Conservation (phyloP, 805 yeast genomes). For the Cyberlindnera mississippiensis region DNA sequence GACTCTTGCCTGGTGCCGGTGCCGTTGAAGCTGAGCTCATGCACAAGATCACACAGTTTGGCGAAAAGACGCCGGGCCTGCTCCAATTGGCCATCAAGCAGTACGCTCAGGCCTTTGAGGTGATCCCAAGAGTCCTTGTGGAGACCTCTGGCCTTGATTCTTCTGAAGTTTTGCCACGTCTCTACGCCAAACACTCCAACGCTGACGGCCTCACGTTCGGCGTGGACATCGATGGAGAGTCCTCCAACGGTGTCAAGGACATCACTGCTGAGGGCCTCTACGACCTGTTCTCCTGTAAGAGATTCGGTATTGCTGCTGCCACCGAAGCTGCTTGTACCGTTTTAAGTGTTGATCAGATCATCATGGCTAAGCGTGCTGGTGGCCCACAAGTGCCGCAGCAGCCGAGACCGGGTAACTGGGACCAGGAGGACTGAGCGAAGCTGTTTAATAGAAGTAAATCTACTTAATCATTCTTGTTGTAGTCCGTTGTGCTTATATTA, state of each 20-base stretch:
- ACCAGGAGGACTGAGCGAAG: constrained; percentile 65
- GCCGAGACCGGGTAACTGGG: constrained; percentile 93
- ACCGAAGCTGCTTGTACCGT: constrained; percentile 93
- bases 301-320: constrained; percentile 86
- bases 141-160: constrained; percentile 94
- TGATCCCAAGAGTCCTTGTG: constrained; percentile 85
- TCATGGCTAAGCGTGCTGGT: constrained; percentile 98
- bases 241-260: constrained; percentile 65
- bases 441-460: too few species aligned
- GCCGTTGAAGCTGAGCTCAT: constrained; percentile 89
- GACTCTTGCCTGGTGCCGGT: constrained; percentile 94
- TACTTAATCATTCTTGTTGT: too few species aligned
- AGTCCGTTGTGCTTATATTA: too few species aligned
- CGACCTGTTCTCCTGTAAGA: constrained; percentile 77
- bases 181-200: constrained; percentile 83
- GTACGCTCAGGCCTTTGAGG: constrained; percentile 92
- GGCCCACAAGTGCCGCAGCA: constrained; percentile 91
- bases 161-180: constrained; percentile 80
- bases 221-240: constrained; percentile 76
- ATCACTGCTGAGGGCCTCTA: constrained; percentile 64
- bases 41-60: constrained; percentile 71
- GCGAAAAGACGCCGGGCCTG: constrained; percentile 92
- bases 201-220: constrained; percentile 42
- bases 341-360: constrained; percentile 91
- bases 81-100: constrained; percentile 91